Percentiles rank a stretch among this genome's conserved stretches.
Evolutionary conservation across 2,329 filamentous ascomycete species (phyloP).

Genomic region (Mycosphaerella arachidis): DNA sequence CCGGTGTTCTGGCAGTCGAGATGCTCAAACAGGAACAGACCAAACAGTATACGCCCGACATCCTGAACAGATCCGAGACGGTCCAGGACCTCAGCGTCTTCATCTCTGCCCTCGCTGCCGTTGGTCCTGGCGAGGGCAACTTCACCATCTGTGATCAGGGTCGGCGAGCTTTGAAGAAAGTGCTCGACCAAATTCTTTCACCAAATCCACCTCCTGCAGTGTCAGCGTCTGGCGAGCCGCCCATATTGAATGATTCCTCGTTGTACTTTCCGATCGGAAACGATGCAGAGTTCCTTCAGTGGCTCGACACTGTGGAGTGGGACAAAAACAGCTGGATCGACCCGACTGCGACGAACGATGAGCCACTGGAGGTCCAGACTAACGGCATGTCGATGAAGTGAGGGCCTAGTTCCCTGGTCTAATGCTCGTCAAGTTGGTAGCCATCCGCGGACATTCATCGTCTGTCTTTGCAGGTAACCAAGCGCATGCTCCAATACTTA

Average conservation of each 20-base stretch:
- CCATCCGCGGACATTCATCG: no score
- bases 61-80: slow-evolving; percentile 41
- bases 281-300: slow-evolving; percentile 42
- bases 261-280: slow-evolving; percentile 36
- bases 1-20: slow-evolving; percentile 41
- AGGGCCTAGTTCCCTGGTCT: neutral
- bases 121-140: slow-evolving; percentile 39
- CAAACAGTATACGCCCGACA: slow-evolving; percentile 27
- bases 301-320: slow-evolving; percentile 43
- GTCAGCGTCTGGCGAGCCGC: slow-evolving; percentile 12
- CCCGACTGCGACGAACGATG: neutral
- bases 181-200: slow-evolving; percentile 42
- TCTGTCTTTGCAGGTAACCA: no score
- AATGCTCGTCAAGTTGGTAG: no score
- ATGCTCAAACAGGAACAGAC: slow-evolving; percentile 42
- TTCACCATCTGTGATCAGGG: slow-evolving; percentile 41
- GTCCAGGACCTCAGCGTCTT: slow-evolving; percentile 46
- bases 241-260: slow-evolving; percentile 29
- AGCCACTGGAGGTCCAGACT: neutral
- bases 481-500: no score
- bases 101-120: slow-evolving; percentile 38
- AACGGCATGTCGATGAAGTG: neutral
- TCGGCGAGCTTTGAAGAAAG: slow-evolving; percentile 37
- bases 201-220: slow-evolving; percentile 22
- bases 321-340: slow-evolving; percentile 30